Evolutionary conservation across 2,329 filamentous ascomycete genomes (phyloP).

Genomic region (Calonectria ilicicola): DNA sequence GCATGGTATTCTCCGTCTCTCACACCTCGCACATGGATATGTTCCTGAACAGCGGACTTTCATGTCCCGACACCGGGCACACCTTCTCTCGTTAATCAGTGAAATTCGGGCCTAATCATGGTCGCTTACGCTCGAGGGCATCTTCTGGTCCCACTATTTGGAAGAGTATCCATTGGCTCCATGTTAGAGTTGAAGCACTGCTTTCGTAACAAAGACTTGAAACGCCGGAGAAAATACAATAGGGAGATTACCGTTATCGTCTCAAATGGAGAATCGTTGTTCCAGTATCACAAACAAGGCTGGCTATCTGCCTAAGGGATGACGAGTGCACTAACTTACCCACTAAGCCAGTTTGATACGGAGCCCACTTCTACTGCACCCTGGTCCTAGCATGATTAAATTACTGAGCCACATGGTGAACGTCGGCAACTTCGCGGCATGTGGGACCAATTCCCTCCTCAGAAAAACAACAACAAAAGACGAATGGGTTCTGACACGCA

Average conservation of each 20-base stretch:
- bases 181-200: too few relatives aligned
- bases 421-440: background rate
- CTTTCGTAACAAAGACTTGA: background rate
- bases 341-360: background rate
- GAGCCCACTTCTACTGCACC: background rate
- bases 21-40: background rate
- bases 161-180: background rate
- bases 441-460: background rate
- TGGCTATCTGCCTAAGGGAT: background rate
- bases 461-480: too few relatives aligned
- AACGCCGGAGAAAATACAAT: background rate
- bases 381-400: background rate
- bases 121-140: background rate
- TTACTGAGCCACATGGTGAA: background rate
- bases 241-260: background rate
- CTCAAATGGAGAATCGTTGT: background rate
- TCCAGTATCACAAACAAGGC: background rate
- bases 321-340: background rate
- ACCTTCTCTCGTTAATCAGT: background rate
- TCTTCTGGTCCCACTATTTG: background rate
- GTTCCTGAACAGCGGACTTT: background rate
- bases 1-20: background rate
- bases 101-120: background rate
- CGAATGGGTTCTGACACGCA: too few relatives aligned
- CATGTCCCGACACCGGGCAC: constrained; percentile 1